A percentile compares a stretch with the other conserved stretches of the same genome.
phyloP scores from a whole-genome alignment of 805 yeast species.

The Myxozyma neotropica region DNA sequence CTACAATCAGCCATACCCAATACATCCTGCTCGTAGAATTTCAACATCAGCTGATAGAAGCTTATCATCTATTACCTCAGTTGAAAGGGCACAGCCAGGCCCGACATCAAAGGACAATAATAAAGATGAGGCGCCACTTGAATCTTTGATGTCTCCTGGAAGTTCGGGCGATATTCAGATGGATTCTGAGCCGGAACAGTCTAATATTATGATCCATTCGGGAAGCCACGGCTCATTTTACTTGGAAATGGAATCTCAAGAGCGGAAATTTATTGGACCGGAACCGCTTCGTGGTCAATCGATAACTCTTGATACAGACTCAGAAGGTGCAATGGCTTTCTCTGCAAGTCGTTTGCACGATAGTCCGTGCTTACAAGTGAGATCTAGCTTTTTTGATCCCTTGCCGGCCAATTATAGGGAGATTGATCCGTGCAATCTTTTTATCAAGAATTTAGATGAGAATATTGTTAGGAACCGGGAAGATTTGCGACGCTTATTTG shows the following conservation, averaged over 20 bases:
- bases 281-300: background rate
- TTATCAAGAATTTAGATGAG: constrained; percentile 30
- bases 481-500: constrained; percentile 22
- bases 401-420: background rate
- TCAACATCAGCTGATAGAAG: background rate
- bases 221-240: too few species aligned
- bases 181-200: background rate
- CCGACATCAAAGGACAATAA: background rate
- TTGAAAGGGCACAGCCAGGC: background rate
- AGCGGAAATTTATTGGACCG: background rate
- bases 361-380: background rate
- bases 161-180: background rate
- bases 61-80: background rate
- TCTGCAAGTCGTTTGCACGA: background rate
- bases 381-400: background rate
- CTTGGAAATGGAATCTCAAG: too few species aligned
- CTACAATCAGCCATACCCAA: background rate
- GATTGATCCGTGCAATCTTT: constrained; percentile 25
- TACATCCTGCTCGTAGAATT: background rate
- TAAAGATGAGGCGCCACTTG: background rate
- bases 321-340: background rate
- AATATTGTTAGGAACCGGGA: constrained; percentile 7
- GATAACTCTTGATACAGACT: constrained; percentile 2
- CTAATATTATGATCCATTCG: background rate
- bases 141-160: too few species aligned